Evolutionary conservation across 2,329 filamentous ascomycete species (phyloP).

Genomic region (Ceratocystiopsis minuta): DNA sequence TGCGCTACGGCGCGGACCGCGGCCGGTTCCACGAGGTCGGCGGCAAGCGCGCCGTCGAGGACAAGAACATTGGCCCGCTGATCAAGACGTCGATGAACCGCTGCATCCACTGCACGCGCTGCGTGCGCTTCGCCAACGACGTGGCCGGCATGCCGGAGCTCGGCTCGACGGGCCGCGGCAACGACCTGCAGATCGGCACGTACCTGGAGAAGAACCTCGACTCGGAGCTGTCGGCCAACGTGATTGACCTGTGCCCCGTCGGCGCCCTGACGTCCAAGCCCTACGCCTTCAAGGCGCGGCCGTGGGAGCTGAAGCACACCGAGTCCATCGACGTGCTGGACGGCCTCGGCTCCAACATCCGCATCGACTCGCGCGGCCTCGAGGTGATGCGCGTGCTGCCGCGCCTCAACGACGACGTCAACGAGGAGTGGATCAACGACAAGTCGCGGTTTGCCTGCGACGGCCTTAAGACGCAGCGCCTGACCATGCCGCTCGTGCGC

Average conservation of each 20-base stretch:
- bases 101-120: conserved; percentile 97
- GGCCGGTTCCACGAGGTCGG: conserved; percentile 91
- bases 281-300: conserved; percentile 89
- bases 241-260: conserved; percentile 95
- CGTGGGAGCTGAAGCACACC: conserved; percentile 92
- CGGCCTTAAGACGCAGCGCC: conserved; percentile 84
- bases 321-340: conserved; percentile 93
- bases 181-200: conserved; percentile 94
- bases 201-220: conserved; percentile 91
- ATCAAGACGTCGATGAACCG: conserved; percentile 99
- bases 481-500: conserved; percentile 82
- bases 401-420: conserved; percentile 89
- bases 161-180: conserved; percentile 85
- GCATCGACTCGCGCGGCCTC: conserved; percentile 78
- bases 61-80: conserved; percentile 96
- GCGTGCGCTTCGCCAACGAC: conserved; percentile 94
- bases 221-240: conserved; percentile 87
- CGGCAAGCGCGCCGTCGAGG: conserved; percentile 94
- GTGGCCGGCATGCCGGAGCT: conserved; percentile 90
- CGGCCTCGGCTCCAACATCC: conserved; percentile 82
- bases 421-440: conserved; percentile 99
- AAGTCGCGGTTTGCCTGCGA: conserved; percentile 95
- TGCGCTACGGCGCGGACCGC: conserved; percentile 92
- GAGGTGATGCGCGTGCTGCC: conserved; percentile 93
- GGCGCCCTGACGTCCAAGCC: conserved; percentile 94